Evolutionary conservation across 108 stramenopile species (phyloP).

Genomic region (Nitzschia palea): DNA sequence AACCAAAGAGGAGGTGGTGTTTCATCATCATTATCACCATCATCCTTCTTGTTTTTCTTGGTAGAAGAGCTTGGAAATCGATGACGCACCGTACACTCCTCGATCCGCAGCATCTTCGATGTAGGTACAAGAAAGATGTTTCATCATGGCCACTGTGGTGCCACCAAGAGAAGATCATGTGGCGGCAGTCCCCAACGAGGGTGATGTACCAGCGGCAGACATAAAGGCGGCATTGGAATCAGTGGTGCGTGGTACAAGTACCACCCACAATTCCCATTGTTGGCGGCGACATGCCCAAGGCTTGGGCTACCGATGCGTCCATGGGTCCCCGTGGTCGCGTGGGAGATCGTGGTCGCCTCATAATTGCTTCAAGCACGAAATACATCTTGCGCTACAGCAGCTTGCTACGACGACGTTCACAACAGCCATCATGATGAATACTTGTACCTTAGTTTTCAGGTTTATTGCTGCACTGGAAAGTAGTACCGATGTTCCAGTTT

Average conservation of each 20-base stretch:
- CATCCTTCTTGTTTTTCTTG: constrained; percentile 35
- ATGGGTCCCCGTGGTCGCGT: constrained; percentile 74
- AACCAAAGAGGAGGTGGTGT: too few species aligned
- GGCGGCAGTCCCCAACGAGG: constrained; percentile 76
- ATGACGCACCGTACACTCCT: constrained; percentile 94
- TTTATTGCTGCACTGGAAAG: too few species aligned
- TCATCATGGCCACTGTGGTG: constrained; percentile 89
- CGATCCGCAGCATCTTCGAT: constrained; percentile 79
- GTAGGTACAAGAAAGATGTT: constrained; percentile 67
- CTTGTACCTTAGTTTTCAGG: too few species aligned
- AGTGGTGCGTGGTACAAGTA: constrained; percentile 91
- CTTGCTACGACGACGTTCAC: constrained; percentile 59
- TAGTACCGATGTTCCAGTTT: constrained; percentile 91
- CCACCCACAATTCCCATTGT: constrained; percentile 69
- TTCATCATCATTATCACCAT: too few species aligned
- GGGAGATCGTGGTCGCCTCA: constrained; percentile 62
- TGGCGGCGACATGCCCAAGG: constrained; percentile 59
- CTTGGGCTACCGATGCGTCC: constrained; percentile 43
- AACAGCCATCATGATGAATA: constrained; percentile 67
- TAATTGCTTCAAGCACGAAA: constrained; percentile 44
- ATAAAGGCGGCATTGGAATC: constrained; percentile 94
- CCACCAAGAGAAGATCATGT: constrained; percentile 85
- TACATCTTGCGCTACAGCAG: constrained; percentile 51
- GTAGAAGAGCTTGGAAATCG: constrained; percentile 65
- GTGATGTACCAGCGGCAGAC: constrained; percentile 58